These are phyloP conservation scores for Polygonum maritimum DNA, from an alignment of 148 eudicot species.

Conservation along the genomic window DNA sequence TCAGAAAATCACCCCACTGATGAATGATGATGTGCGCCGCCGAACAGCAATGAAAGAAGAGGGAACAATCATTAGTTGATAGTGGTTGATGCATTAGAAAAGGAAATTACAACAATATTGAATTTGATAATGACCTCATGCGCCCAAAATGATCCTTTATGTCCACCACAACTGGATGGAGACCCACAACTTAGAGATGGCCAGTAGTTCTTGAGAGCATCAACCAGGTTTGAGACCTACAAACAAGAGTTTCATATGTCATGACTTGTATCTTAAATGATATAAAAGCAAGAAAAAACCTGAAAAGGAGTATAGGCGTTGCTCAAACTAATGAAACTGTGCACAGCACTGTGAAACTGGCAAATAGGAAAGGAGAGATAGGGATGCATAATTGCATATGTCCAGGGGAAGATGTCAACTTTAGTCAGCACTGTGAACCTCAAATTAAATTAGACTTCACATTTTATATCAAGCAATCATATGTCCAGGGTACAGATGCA, in stretches of 20 bases:
- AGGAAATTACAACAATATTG: conserved; percentile 8
- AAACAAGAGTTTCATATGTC: neutral
- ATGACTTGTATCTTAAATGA: neutral
- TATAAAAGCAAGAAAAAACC: neutral
- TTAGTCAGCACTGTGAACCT: too few species aligned
- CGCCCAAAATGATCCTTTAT: conserved; percentile 80
- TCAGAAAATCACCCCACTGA: conserved; percentile 89
- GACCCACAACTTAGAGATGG: conserved; percentile 77
- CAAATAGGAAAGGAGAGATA: neutral
- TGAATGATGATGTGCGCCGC: conserved; percentile 33
- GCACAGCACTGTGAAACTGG: neutral
- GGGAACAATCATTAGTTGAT: conserved; percentile 30
- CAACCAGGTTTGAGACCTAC: conserved; percentile 61
- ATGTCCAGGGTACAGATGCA: neutral
- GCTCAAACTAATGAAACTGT: neutral
- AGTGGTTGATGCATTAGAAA: conserved; percentile 5
- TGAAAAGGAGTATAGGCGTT: neutral
- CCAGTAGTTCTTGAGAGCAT: conserved; percentile 64
- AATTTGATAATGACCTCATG: conserved; percentile 60
- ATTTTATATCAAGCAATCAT: neutral
- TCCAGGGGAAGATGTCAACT: too few species aligned
- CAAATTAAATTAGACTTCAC: neutral
- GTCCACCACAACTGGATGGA: conserved; percentile 59
- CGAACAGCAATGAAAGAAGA: conserved; percentile 32
- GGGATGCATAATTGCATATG: too few species aligned